Base-by-base conservation (phyloP, 2,329 filamentous ascomycete species). In the Botrytis paeoniae region DNA sequence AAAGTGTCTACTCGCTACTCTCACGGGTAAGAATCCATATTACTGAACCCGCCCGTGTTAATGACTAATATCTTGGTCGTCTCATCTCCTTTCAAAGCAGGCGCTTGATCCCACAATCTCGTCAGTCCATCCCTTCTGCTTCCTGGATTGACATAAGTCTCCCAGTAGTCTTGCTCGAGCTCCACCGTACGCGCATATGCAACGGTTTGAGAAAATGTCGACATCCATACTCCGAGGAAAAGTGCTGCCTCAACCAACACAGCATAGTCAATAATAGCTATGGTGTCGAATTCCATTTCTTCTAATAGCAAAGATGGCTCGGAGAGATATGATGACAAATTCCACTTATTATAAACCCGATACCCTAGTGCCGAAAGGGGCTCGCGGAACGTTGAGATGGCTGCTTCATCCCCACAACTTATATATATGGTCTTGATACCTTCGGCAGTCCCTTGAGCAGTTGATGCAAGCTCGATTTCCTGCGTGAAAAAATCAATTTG, bases 1-100 rank as follows among this genome's bases (percentile, higher is more conserved):
- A 48, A 72, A 22, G 14, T 37, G 8, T 41, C 37, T 8, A 29
- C 29, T 51, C 4, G 29, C 63, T 25, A 14, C 57, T 39, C 9
- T 72, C 51, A 78, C 35, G 77, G 77, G 69, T 77, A 78, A 16
- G 60, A 64, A 65, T 75, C 71, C 76, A 78, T 78, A 45, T 78
- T 71, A 74, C 77, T 75, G 29, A 74, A 70, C 6, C 73, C 76
- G 25, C 41, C 69, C 1, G 69, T 48, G 69, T 75, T 76, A 20
- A 78, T 69, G 20, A 78, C 75, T 70, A 79, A 74, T 18, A 79
- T 63, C 48, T 73, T 77, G n/a, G 77, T 74, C n/a, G 20, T 69
- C 18, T 70, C 65, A 43, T 77, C 61, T n/a, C 77, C 76, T 37
- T 73, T 77, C 66, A 77, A 74, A 70, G 63, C 63, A 32, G 75